These are phyloP conservation scores for Cephaloascus fragrans DNA, from an alignment of 805 yeast genomes.

Conservation along the genomic window DNA sequence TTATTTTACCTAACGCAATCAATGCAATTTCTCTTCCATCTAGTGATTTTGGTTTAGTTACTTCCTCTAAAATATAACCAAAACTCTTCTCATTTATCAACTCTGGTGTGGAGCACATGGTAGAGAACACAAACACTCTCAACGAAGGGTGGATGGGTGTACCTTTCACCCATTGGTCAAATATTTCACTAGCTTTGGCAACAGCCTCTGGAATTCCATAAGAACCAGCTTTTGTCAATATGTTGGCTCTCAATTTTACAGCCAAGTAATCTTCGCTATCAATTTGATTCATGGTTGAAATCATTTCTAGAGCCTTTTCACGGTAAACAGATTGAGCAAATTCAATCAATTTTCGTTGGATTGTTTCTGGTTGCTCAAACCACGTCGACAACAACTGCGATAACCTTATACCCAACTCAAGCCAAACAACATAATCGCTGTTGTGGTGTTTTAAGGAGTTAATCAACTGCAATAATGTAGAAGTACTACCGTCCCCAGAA, in stretches of 20 bases:
- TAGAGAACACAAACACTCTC: conserved; percentile 29
- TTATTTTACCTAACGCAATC: conserved; percentile 40
- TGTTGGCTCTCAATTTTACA: conserved; percentile 23
- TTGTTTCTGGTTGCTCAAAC: conserved; percentile 19
- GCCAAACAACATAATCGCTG: conserved; percentile 42
- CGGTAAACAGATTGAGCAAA: conserved; percentile 23
- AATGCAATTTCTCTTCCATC: conserved; percentile 53
- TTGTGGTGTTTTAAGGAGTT: conserved; percentile 20
- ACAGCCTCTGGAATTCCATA: conserved; percentile 26
- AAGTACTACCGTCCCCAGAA: conserved; percentile 31
- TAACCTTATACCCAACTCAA: conserved; percentile 35
- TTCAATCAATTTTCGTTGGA: conserved; percentile 14
- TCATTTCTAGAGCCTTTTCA: conserved; percentile 17
- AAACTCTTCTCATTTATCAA: conserved; percentile 21
- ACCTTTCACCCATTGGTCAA: conserved; percentile 13
- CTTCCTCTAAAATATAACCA: conserved; percentile 34
- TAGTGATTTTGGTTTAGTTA: conserved; percentile 37
- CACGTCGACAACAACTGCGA: conserved; percentile 22
- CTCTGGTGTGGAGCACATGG: conserved; percentile 27
- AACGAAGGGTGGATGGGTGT: conserved; percentile 31
- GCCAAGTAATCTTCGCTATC: conserved; percentile 16
- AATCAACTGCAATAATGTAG: conserved; percentile 34
- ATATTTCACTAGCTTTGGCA: conserved; percentile 20
- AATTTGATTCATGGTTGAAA: conserved; percentile 6
- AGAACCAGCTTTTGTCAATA: conserved; percentile 30